These are phyloP conservation scores for Gnaphalium uliginosum DNA, from an alignment of 129 eudicot genomes.

Conservation along the genomic window DNA sequence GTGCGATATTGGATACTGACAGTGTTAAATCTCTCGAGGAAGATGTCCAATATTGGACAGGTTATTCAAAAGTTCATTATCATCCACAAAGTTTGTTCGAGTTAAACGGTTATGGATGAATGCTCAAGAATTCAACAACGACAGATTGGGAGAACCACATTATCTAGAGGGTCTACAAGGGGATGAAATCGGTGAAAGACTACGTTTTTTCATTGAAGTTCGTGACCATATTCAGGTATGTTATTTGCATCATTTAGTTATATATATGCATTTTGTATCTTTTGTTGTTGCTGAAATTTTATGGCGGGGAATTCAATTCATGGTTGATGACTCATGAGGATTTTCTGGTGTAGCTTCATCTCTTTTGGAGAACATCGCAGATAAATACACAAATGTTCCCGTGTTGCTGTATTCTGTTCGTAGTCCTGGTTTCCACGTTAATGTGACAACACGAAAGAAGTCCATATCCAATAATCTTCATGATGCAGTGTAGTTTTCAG, in stretches of 20 bases:
- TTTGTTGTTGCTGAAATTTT: neutral
- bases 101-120: slow-evolving; percentile 65
- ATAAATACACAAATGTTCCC: slow-evolving; percentile 78
- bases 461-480: slow-evolving; percentile 58
- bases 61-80: slow-evolving; percentile 88
- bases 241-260: slow-evolving; percentile 9
- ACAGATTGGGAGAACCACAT: slow-evolving; percentile 77
- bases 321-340: slow-evolving; percentile 87
- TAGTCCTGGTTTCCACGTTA: slow-evolving; percentile 43
- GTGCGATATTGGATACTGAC: slow-evolving; percentile 62
- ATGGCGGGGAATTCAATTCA: slow-evolving; percentile 78
- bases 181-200: slow-evolving; percentile 79
- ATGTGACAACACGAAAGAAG: slow-evolving; percentile 39
- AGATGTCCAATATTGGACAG: slow-evolving; percentile 82
- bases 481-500: slow-evolving; percentile 80
- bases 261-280: neutral
- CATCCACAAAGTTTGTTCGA: slow-evolving; percentile 93
- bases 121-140: slow-evolving; percentile 55
- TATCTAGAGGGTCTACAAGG: slow-evolving; percentile 63
- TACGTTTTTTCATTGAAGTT: slow-evolving; percentile 85
- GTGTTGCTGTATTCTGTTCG: slow-evolving; percentile 72
- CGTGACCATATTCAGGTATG: slow-evolving; percentile 89
- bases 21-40: slow-evolving; percentile 74
- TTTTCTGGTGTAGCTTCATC: slow-evolving; percentile 83
- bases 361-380: slow-evolving; percentile 74